Evolutionary conservation across 108 stramenopile genomes (phyloP).

Genomic region (Nitzschia putrida): DNA sequence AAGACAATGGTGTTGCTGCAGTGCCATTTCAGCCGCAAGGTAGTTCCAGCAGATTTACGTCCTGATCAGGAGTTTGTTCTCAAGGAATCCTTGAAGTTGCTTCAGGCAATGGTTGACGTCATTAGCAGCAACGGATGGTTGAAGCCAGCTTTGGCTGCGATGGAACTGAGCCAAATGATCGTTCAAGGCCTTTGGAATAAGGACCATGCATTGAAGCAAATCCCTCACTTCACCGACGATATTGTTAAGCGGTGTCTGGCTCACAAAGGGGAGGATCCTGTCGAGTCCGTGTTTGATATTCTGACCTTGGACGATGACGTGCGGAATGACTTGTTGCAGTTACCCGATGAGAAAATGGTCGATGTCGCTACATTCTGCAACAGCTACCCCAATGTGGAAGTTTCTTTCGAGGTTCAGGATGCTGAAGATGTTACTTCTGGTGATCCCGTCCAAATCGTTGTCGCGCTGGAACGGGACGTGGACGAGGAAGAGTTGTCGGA

Average conservation of each 20-base stretch:
- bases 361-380: conserved; percentile 99
- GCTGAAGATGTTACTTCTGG: conserved; percentile 85
- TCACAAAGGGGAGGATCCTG: conserved; percentile 74
- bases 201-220: conserved; percentile 86
- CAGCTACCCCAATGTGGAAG: conserved; percentile 94
- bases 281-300: conserved; percentile 92
- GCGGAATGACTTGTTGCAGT: conserved; percentile 82
- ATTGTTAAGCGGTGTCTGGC: conserved; percentile 73
- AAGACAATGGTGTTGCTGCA: conserved; percentile 95
- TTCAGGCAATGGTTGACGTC: conserved; percentile 97
- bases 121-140: conserved; percentile 97
- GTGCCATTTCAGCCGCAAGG: conserved; percentile 83
- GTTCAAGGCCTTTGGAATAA: conserved; percentile 97
- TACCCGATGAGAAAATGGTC: conserved; percentile 91
- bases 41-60: conserved; percentile 79
- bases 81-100: conserved; percentile 71
- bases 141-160: conserved; percentile 95
- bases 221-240: conserved; percentile 96
- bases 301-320: conserved; percentile 94
- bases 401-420: conserved; percentile 85
- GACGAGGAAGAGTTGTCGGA: conserved; percentile 88
- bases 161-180: conserved; percentile 99
- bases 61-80: conserved; percentile 85
- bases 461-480: conserved; percentile 89
- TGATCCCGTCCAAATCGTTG: conserved; percentile 83